Percentiles rank a stretch among this genome's conserved stretches.
phyloP scores from a whole-genome alignment of 2,329 filamentous ascomycete genomes.

The Aquanectria penicillioides region DNA sequence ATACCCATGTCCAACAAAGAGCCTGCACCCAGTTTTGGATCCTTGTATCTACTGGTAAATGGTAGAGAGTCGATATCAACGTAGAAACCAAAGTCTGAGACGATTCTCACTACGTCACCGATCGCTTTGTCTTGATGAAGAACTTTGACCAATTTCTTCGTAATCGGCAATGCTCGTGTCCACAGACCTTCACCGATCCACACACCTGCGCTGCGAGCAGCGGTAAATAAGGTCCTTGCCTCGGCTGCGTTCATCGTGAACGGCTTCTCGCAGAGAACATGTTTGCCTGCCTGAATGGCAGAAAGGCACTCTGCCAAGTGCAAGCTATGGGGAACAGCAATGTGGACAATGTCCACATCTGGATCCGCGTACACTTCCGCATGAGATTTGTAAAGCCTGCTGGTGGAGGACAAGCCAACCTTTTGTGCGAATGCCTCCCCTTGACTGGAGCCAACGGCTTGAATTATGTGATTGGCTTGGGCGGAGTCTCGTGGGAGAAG shows the following conservation, averaged over 20 bases:
- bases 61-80: neutral
- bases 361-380: slow-evolving; percentile 39
- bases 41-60: slow-evolving; percentile 9
- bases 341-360: slow-evolving; percentile 48
- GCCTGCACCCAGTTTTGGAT: slow-evolving; percentile 33
- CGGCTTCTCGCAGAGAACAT: slow-evolving; percentile 49
- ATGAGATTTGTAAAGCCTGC: slow-evolving; percentile 44
- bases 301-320: slow-evolving; percentile 46
- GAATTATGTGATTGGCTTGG: neutral
- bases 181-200: slow-evolving; percentile 50
- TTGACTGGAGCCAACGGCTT: neutral
- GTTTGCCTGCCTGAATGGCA: slow-evolving; percentile 47
- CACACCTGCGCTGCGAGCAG: slow-evolving; percentile 43
- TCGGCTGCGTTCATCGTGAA: slow-evolving; percentile 45
- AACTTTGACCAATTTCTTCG: neutral
- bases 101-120: neutral
- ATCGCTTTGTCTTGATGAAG: slow-evolving; percentile 6
- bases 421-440: neutral
- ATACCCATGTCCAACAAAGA: slow-evolving; percentile 46
- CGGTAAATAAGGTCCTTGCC: slow-evolving; percentile 41
- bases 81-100: slow-evolving; percentile 1
- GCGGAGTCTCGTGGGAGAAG: slow-evolving; percentile 48
- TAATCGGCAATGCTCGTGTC: slow-evolving; percentile 48
- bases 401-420: slow-evolving; percentile 47
- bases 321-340: slow-evolving; percentile 47